Conservation (phyloP, 2,329 filamentous ascomycete species). For the Paraconiothyrium brasiliense region DNA sequence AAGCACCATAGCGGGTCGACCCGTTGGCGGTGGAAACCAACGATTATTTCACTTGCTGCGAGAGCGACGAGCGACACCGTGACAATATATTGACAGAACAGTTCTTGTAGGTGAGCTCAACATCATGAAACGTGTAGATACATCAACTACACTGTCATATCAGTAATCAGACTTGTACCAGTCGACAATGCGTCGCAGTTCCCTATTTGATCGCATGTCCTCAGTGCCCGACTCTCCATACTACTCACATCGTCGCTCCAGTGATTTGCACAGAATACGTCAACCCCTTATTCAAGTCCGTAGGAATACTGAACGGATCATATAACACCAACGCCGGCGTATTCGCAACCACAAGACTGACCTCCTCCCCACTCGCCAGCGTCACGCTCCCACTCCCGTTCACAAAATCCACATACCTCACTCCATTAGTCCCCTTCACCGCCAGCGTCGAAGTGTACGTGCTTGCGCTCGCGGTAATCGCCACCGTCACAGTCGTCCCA, state of each 20-base stretch:
- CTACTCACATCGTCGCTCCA: slow-evolving; percentile 27
- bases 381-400: slow-evolving; percentile 13
- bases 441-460: slow-evolving; percentile 44
- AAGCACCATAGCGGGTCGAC: slow-evolving; percentile 26
- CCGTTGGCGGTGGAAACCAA: slow-evolving; percentile 21
- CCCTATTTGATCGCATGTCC: too few relatives aligned
- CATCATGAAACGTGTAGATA: too few relatives aligned
- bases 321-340: slow-evolving; percentile 58
- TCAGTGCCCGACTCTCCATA: too few relatives aligned
- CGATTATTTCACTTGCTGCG: background rate
- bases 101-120: too few relatives aligned
- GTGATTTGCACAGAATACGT: slow-evolving; percentile 29
- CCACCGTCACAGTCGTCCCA: slow-evolving; percentile 43
- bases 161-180: too few relatives aligned
- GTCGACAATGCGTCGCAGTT: too few relatives aligned
- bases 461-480: slow-evolving; percentile 47
- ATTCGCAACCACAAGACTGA: slow-evolving; percentile 59
- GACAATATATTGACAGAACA: background rate
- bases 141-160: too few relatives aligned
- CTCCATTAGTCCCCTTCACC: slow-evolving; percentile 44
- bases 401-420: slow-evolving; percentile 51
- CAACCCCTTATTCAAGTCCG: slow-evolving; percentile 28
- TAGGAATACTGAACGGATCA: slow-evolving; percentile 41
- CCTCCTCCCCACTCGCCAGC: slow-evolving; percentile 17
- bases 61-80: background rate